These are phyloP conservation scores for Anisodus acutangulus DNA, from an alignment of 257 asterid genomes.

Conservation along the genomic window DNA sequence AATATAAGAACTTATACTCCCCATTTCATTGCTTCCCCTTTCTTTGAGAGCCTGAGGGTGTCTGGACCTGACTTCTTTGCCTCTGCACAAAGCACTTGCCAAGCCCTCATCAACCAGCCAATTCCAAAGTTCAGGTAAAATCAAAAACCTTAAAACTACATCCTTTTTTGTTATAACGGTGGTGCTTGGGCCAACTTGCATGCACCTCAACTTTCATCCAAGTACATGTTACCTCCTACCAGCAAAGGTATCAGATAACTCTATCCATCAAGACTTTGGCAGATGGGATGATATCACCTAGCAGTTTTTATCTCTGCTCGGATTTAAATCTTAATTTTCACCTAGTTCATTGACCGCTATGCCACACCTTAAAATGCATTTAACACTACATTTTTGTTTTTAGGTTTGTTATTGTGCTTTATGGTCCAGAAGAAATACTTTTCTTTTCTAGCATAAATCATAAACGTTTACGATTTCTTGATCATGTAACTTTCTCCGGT, in stretches of 20 bases:
- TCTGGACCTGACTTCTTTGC: conserved; percentile 61
- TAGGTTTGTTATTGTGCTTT: not conserved
- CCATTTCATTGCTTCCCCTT: conserved; percentile 75
- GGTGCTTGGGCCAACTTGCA: not conserved
- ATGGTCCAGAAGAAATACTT: conserved; percentile 1
- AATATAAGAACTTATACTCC: conserved; percentile 65
- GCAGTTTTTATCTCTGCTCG: not conserved
- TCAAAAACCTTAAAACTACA: conserved; percentile 25
- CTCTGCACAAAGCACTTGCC: conserved; percentile 53
- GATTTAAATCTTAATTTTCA: not conserved
- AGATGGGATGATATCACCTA: not conserved
- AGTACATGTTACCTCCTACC: not conserved
- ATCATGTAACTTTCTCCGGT: not conserved
- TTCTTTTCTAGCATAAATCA: not conserved
- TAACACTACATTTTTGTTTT: not conserved
- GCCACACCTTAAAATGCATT: not conserved
- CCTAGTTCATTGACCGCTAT: not conserved
- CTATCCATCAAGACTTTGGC: not conserved
- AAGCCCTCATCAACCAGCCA: conserved; percentile 41
- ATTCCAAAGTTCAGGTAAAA: conserved; percentile 58
- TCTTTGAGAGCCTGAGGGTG: conserved; percentile 68
- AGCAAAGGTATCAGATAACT: not conserved
- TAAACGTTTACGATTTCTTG: not conserved
- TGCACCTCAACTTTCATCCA: not conserved
- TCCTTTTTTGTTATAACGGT: not conserved